Conservation (phyloP, 169 alveolate genomes). For the Cryptosporidium meleagridis region DNA sequence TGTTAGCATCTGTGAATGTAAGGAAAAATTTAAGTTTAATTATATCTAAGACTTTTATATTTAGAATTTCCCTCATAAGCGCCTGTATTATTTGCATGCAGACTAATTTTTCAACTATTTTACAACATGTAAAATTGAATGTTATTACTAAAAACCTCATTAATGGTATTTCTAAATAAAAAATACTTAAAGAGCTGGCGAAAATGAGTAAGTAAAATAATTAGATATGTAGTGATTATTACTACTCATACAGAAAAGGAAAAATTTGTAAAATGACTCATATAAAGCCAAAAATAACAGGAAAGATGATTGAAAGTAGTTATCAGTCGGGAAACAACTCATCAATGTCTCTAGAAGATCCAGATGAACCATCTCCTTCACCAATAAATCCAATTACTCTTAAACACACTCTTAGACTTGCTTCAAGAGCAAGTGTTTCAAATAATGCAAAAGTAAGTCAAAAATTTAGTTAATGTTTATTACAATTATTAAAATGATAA, state of each 20-base stretch:
- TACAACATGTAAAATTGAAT: background rate
- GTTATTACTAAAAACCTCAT: background rate
- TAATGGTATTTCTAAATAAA: background rate
- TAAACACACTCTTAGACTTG: conserved; percentile 64
- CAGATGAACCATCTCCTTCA: conserved; percentile 75
- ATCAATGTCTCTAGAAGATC: conserved; percentile 66
- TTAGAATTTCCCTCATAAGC: conserved; percentile 8
- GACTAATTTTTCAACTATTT: background rate
- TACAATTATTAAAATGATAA: background rate
- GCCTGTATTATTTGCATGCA: conserved; percentile 5
- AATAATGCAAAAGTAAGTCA: conserved; percentile 29
- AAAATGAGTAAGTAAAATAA: background rate
- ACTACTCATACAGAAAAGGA: background rate
- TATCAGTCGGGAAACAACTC: conserved; percentile 6
- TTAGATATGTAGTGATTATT: background rate
- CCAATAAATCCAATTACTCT: conserved; percentile 72
- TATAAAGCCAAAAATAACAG: background rate
- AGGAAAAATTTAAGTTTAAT: too few species aligned
- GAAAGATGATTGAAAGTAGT: background rate
- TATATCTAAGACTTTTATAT: background rate
- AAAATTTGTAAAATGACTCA: background rate
- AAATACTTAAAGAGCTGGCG: background rate
- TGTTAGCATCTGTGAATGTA: background rate
- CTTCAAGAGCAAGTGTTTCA: conserved; percentile 64
- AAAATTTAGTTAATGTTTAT: background rate